A percentile compares a stretch with the other conserved stretches of the same genome.
phyloP scores from a whole-genome alignment of 148 eudicot species.

The Camellia sinensis region DNA sequence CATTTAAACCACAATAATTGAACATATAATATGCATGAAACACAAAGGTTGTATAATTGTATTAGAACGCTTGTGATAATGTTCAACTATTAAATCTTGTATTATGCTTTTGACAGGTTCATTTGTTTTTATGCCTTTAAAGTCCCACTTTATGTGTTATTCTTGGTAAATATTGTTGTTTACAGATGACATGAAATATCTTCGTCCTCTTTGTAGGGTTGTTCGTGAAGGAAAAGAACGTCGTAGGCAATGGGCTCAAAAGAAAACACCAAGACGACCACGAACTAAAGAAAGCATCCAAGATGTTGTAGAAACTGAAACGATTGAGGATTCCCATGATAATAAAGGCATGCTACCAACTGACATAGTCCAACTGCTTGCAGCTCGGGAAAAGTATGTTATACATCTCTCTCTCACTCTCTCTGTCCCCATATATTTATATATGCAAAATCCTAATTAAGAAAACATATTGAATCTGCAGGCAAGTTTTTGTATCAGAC shows the following conservation, averaged over 20 bases:
- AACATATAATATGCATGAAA: neutral
- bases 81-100: neutral
- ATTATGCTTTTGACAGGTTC: neutral
- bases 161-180: neutral
- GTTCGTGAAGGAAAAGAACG: slow-evolving; percentile 76
- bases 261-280: slow-evolving; percentile 49
- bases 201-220: slow-evolving; percentile 39
- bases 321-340: slow-evolving; percentile 33
- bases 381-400: slow-evolving; percentile 73
- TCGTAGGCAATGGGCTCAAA: slow-evolving; percentile 63
- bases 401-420: neutral
- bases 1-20: neutral
- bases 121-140: neutral
- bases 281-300: slow-evolving; percentile 36
- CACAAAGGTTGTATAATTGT: neutral
- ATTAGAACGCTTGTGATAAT: neutral
- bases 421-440: neutral
- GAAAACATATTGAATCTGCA: slow-evolving; percentile 25
- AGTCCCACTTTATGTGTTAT: neutral
- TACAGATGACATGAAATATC: neutral
- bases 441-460: neutral
- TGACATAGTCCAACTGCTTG: slow-evolving; percentile 72
- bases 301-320: slow-evolving; percentile 39
- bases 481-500: slow-evolving; percentile 86
- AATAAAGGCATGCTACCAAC: slow-evolving; percentile 74